Evolutionary conservation across 768 basidiomycete species (phyloP).

Genomic region (Leccinum fibrillosum): DNA sequence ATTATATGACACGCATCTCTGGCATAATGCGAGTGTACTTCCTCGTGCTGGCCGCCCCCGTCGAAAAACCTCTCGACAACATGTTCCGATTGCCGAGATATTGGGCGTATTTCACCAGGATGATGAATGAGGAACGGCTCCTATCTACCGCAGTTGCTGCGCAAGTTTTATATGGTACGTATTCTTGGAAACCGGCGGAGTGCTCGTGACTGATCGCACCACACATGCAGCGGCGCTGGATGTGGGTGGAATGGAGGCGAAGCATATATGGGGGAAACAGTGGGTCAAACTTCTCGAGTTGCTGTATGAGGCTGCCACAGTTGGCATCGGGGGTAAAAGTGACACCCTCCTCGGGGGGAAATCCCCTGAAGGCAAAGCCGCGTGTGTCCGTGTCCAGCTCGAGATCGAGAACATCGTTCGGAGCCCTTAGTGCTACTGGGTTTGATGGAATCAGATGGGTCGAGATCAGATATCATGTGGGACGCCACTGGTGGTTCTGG

Average conservation of each 20-base stretch:
- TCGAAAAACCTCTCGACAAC: slow-evolving; percentile 37
- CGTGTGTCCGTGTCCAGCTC: slow-evolving; percentile 59
- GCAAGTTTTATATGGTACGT: slow-evolving; percentile 62
- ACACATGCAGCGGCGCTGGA: slow-evolving; percentile 63
- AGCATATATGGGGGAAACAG: slow-evolving; percentile 69
- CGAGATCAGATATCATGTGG: slow-evolving; percentile 3
- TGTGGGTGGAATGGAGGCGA: slow-evolving; percentile 61
- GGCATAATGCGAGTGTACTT: slow-evolving; percentile 90
- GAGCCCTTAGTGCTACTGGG: slow-evolving; percentile 16
- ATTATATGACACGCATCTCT: slow-evolving; percentile 64
- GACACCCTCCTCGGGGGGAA: slow-evolving; percentile 51
- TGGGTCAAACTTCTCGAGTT: slow-evolving; percentile 71
- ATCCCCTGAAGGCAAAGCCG: slow-evolving; percentile 58
- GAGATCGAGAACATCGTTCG: slow-evolving; percentile 63
- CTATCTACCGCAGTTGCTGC: slow-evolving; percentile 59
- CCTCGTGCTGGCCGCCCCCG: slow-evolving; percentile 49
- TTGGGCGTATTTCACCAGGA: slow-evolving; percentile 72
- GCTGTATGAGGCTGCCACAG: slow-evolving; percentile 60
- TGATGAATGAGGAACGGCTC: slow-evolving; percentile 50
- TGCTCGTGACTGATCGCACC: slow-evolving; percentile 11
- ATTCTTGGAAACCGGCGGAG: not conserved
- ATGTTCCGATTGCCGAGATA: slow-evolving; percentile 61
- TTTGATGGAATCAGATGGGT: slow-evolving; percentile 1
- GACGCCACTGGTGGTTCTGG: slow-evolving; percentile 16
- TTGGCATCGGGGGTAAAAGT: slow-evolving; percentile 41